Conservation (phyloP, 345 rosid genomes). For the Populus alba region DNA sequence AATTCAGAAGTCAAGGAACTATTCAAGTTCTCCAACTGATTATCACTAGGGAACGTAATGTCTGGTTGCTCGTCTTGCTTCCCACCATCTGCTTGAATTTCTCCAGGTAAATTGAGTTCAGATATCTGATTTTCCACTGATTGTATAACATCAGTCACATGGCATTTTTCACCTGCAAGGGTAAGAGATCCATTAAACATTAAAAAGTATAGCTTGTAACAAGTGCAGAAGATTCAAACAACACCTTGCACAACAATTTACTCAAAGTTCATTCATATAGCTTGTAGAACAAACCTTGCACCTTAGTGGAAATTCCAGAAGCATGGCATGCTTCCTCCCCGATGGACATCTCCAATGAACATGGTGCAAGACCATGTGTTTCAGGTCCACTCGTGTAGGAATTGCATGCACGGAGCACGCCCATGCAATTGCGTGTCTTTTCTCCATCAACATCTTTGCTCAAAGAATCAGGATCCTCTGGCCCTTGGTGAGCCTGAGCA, state of each 20-base stretch:
- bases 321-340: constrained; percentile 22
- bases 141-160: constrained; percentile 19
- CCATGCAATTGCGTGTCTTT: constrained; percentile 17
- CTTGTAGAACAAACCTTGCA: constrained; percentile 46
- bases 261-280: constrained; percentile 11
- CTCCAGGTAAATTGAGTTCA: constrained; percentile 40
- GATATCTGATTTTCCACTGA: constrained; percentile 40
- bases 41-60: constrained; percentile 30
- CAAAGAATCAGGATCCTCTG: constrained; percentile 26
- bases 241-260: not conserved
- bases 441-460: constrained; percentile 17
- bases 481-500: constrained; percentile 32
- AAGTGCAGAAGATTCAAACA: not conserved
- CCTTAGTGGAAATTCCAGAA: constrained; percentile 31
- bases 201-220: not conserved
- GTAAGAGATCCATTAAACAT: not conserved
- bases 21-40: constrained; percentile 38
- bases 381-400: constrained; percentile 23
- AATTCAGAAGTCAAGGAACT: constrained; percentile 38
- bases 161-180: constrained; percentile 37
- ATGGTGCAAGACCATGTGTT: constrained; percentile 20
- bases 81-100: constrained; percentile 29
- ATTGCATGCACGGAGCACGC: constrained; percentile 37
- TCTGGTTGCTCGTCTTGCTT: constrained; percentile 36
- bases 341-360: constrained; percentile 14